These are phyloP conservation scores for Xerocomellus amylosporus DNA, from an alignment of 768 basidiomycete genomes.

Conservation along the genomic window DNA sequence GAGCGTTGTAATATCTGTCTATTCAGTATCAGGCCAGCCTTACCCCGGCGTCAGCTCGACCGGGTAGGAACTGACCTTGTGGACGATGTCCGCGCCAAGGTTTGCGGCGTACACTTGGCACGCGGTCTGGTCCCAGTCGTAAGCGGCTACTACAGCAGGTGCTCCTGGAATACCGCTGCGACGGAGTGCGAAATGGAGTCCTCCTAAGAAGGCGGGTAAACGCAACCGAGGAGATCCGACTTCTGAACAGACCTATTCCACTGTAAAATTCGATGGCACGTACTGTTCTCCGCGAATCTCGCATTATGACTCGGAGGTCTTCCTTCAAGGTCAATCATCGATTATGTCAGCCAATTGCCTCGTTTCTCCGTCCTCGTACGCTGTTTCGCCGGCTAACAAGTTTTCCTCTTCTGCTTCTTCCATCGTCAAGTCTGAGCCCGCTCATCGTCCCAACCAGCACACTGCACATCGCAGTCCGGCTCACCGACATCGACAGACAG, in stretches of 20 bases:
- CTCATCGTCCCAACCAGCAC: background rate
- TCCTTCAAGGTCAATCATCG: conserved; percentile 5
- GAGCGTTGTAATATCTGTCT: conserved; percentile 64
- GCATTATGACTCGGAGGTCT: background rate
- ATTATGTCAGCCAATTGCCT: conserved; percentile 25
- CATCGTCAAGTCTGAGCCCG: conserved; percentile 1
- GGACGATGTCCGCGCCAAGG: conserved; percentile 44
- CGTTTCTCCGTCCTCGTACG: conserved; percentile 9
- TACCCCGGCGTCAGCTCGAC: background rate
- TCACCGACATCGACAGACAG: background rate
- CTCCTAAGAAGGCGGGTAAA: conserved; percentile 44
- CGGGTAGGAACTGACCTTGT: conserved; percentile 27
- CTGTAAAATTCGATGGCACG: conserved; percentile 66
- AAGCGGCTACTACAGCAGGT: conserved; percentile 59
- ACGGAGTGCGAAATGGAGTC: conserved; percentile 64
- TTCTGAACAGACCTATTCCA: conserved; percentile 58
- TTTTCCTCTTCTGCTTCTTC: conserved; percentile 1
- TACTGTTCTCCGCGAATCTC: conserved; percentile 9
- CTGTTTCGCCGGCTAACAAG: background rate
- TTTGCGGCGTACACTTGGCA: conserved; percentile 69
- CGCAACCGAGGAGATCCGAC: background rate
- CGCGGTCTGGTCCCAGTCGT: conserved; percentile 79
- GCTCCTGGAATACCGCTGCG: conserved; percentile 46
- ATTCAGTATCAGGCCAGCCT: conserved; percentile 4
- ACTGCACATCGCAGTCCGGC: background rate